phyloP scores from a whole-genome alignment of 2,329 filamentous ascomycete genomes.

The Neonectria sp. region DNA sequence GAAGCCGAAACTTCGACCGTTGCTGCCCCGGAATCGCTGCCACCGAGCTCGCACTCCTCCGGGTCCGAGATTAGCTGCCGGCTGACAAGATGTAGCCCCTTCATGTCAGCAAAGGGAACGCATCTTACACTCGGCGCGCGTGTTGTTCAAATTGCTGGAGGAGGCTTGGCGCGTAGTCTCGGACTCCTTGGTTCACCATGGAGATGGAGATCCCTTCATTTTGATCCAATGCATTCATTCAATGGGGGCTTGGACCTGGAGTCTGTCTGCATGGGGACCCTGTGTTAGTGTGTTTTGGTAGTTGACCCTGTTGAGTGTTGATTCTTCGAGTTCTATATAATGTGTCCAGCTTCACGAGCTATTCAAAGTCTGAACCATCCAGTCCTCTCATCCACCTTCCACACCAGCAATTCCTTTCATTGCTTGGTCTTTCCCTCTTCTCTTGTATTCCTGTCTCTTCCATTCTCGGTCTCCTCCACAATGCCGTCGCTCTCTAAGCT shows the following conservation, averaged over 20 bases:
- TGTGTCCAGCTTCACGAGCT: not conserved
- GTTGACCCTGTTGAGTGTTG: not conserved
- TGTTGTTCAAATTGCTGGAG: not conserved
- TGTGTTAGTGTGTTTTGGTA: not conserved
- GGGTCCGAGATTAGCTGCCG: constrained; percentile 32
- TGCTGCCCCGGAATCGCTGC: not conserved
- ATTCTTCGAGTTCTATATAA: constrained; percentile 38
- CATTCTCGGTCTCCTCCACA: not conserved
- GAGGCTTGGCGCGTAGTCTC: not conserved
- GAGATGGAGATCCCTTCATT: not conserved
- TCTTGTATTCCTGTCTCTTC: not conserved
- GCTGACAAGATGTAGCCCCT: not conserved
- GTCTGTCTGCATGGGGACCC: not conserved
- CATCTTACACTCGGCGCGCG: not conserved
- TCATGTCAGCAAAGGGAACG: not conserved
- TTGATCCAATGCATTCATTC: not conserved
- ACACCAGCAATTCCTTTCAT: not conserved
- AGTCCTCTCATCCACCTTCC: not conserved
- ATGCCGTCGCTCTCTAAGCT: constrained; percentile 41
- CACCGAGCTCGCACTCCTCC: constrained; percentile 30
- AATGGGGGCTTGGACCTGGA: not conserved
- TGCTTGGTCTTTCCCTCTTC: no score
- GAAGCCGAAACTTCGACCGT: not conserved
- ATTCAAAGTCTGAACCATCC: not conserved
- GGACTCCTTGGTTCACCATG: not conserved